Evolutionary conservation across 75 land plant genomes (phyloP).

Genomic region (Ceratopteris richardii): DNA sequence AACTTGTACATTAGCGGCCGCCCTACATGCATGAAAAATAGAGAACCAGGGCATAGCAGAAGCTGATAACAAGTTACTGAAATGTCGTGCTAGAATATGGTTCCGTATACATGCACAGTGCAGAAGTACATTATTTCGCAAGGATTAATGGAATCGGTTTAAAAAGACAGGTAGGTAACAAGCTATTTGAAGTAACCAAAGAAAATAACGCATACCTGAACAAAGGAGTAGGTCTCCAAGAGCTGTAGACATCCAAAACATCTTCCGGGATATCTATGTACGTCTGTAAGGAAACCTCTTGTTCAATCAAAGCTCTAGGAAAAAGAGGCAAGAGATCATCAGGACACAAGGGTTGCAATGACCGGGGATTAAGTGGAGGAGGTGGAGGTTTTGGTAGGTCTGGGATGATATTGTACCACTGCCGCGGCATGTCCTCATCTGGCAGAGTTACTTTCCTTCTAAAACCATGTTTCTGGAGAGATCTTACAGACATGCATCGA

Average conservation of each 20-base stretch:
- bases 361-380: slow-evolving; percentile 47
- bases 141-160: too few relatives aligned
- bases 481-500: too few relatives aligned
- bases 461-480: too few relatives aligned
- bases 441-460: slow-evolving; percentile 17
- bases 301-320: slow-evolving; percentile 65
- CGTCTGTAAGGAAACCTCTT: slow-evolving; percentile 46
- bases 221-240: slow-evolving; percentile 89
- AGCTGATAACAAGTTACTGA: too few relatives aligned
- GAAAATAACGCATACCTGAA: slow-evolving; percentile 73
- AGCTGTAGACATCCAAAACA: slow-evolving; percentile 63
- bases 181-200: too few relatives aligned
- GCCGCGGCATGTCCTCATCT: slow-evolving; percentile 24
- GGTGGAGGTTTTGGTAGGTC: slow-evolving; percentile 34
- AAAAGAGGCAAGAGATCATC: slow-evolving; percentile 72
- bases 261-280: slow-evolving; percentile 82
- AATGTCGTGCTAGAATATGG: too few relatives aligned
- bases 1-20: too few relatives aligned
- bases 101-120: too few relatives aligned
- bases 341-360: slow-evolving; percentile 49
- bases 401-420: slow-evolving; percentile 40
- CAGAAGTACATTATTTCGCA: too few relatives aligned
- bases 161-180: too few relatives aligned
- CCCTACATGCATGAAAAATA: too few relatives aligned
- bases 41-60: too few relatives aligned